Conservation (phyloP, 768 basidiomycete species). For the Melanogaster broomeanus region DNA sequence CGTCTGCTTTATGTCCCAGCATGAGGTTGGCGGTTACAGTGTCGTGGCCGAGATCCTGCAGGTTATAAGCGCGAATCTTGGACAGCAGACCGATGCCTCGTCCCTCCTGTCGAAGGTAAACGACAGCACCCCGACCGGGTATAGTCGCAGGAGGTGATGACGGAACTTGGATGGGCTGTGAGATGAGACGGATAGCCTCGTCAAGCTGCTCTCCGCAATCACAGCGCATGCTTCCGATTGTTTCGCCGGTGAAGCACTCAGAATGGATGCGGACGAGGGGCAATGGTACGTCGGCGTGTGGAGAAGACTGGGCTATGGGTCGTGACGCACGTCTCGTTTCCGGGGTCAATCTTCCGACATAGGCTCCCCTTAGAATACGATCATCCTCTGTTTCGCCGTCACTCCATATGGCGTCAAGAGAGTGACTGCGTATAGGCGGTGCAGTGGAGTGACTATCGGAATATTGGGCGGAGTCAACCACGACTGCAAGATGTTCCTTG, state of each 20-base stretch:
- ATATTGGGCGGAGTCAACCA: conserved; percentile 89
- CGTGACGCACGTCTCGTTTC: conserved; percentile 48
- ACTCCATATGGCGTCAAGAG: conserved; percentile 83
- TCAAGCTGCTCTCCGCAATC: conserved; percentile 99
- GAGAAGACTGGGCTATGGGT: conserved; percentile 21
- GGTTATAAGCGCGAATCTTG: conserved; percentile 96
- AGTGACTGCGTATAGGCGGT: conserved; percentile 75
- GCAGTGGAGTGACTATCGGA: conserved; percentile 37
- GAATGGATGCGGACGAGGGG: conserved; percentile 96
- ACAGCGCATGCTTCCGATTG: conserved; percentile 96
- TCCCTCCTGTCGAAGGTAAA: conserved; percentile 97
- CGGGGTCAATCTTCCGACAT: conserved; percentile 79
- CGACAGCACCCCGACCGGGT: conserved; percentile 87
- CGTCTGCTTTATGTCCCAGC: conserved; percentile 93
- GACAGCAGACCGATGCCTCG: conserved; percentile 95
- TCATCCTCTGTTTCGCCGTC: conserved; percentile 91
- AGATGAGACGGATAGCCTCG: conserved; percentile 92
- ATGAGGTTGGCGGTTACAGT: conserved; percentile 98
- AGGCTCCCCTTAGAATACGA: conserved; percentile 90
- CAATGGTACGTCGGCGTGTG: conserved; percentile 46
- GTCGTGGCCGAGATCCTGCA: conserved; percentile 97
- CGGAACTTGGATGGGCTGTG: conserved; percentile 60
- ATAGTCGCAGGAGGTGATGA: conserved; percentile 42
- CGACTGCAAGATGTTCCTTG: conserved; percentile 96
- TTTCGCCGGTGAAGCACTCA: conserved; percentile 98